These are phyloP conservation scores for Xylariaceae sp. DNA, from an alignment of 2,329 filamentous ascomycete genomes.

Conservation along the genomic window DNA sequence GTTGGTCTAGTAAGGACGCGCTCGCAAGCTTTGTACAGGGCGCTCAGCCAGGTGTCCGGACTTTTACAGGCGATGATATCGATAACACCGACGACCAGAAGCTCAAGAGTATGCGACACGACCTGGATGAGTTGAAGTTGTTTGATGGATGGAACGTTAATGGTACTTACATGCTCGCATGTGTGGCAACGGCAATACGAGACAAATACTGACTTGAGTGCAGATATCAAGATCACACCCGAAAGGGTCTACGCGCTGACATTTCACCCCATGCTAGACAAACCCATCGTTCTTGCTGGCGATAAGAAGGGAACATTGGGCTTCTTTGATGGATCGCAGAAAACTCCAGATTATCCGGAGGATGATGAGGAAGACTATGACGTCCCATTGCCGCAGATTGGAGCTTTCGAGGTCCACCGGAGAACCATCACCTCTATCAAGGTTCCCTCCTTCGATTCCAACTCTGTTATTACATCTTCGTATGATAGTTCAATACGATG, in stretches of 20 bases:
- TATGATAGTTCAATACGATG: constrained; percentile 92
- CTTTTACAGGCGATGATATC: constrained; percentile 81
- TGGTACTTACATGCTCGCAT: constrained; percentile 45
- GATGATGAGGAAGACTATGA: constrained; percentile 66
- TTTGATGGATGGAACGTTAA: constrained; percentile 84
- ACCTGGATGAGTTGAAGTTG: constrained; percentile 71
- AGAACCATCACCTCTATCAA: constrained; percentile 84
- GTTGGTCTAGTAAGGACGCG: constrained; percentile 67
- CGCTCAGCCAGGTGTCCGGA: constrained; percentile 76
- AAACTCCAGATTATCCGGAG: constrained; percentile 46
- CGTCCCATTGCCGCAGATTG: constrained; percentile 70
- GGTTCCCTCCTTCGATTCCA: constrained; percentile 68
- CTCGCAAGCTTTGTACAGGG: constrained; percentile 58
- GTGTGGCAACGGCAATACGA: not conserved
- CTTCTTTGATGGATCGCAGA: constrained; percentile 83
- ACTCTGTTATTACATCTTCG: constrained; percentile 76
- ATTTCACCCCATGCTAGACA: constrained; percentile 83
- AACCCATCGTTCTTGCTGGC: constrained; percentile 85
- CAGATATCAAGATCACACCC: constrained; percentile 86
- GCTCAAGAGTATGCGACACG: constrained; percentile 67
- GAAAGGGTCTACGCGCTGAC: constrained; percentile 82
- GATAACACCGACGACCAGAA: constrained; percentile 74
- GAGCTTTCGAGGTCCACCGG: constrained; percentile 84
- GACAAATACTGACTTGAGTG: not conserved
- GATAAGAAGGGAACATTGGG: constrained; percentile 92